A percentile compares a stretch with the other conserved stretches of the same genome.
Conservation (phyloP, 2,329 filamentous ascomycete genomes). For the Claviceps lovelessii region DNA sequence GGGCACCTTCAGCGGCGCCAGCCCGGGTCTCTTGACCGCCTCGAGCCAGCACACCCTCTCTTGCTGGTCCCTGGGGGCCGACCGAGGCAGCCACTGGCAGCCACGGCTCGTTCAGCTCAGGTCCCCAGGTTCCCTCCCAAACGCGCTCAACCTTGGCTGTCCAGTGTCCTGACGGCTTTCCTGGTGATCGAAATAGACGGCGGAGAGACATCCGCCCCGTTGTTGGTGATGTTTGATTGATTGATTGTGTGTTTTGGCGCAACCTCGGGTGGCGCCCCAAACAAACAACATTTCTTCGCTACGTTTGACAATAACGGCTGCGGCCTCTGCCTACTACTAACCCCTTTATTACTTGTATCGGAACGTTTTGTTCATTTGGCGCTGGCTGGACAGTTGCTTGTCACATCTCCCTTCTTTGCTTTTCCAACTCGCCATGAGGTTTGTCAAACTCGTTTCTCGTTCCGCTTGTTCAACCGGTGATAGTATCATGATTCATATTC, state of each 20-base stretch:
- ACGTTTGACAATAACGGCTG: no score
- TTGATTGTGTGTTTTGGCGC: not conserved
- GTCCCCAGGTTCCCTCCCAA: not conserved
- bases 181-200: not conserved
- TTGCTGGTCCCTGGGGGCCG: not conserved
- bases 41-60: not conserved
- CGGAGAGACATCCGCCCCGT: not conserved
- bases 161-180: not conserved
- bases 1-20: not conserved
- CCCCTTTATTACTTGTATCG: no score
- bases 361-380: not conserved
- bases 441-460: no score
- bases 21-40: conserved; percentile 2
- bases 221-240: not conserved
- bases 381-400: not conserved
- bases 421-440: no score
- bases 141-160: not conserved
- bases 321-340: no score
- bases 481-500: not conserved
- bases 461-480: not conserved
- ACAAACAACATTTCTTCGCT: no score
- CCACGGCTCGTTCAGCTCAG: not conserved
- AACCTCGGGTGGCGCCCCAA: not conserved
- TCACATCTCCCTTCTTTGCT: no score
- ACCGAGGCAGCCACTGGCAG: no score